These are phyloP conservation scores for Scalesia atractyloides DNA, from an alignment of 129 eudicot genomes.

Conservation along the genomic window DNA sequence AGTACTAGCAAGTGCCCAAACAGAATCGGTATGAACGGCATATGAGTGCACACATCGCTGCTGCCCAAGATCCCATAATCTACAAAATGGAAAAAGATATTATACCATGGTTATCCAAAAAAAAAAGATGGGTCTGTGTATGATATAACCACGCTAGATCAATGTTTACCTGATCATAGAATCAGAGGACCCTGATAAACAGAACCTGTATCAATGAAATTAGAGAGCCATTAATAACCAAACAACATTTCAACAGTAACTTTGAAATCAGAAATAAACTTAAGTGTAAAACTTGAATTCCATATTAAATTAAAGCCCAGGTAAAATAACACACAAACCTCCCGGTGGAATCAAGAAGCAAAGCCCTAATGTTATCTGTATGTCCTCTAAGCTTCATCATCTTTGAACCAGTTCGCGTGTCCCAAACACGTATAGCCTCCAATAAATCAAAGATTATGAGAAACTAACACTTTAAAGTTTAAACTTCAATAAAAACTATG, in stretches of 20 bases:
- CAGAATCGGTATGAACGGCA: conserved; percentile 99
- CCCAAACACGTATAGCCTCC: conserved; percentile 96
- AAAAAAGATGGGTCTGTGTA: not conserved
- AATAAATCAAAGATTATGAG: conserved; percentile 21
- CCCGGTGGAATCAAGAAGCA: conserved; percentile 86
- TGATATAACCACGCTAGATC: conserved; percentile 1
- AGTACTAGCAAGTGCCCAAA: conserved; percentile 99
- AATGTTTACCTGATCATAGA: conserved; percentile 87
- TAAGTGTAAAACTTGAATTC: not conserved
- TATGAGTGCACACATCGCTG: conserved; percentile 96
- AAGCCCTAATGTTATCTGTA: conserved; percentile 84
- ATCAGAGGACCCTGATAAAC: conserved; percentile 98
- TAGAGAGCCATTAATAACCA: conserved; percentile 1
- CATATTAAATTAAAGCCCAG: not conserved
- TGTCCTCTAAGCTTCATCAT: conserved; percentile 97
- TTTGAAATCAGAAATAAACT: conserved; percentile 3
- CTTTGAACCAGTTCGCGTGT: conserved; percentile 86
- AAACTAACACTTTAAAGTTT: not conserved
- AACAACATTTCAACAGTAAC: conserved; percentile 12
- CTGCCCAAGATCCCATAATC: conserved; percentile 99
- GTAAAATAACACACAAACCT: conserved; percentile 57
- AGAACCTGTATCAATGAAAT: conserved; percentile 57
- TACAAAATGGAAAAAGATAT: conserved; percentile 22
- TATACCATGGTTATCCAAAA: conserved; percentile 10
- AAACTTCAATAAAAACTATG: not conserved